Conservation (phyloP, 345 rosid species). For the Microcos paniculata region DNA sequence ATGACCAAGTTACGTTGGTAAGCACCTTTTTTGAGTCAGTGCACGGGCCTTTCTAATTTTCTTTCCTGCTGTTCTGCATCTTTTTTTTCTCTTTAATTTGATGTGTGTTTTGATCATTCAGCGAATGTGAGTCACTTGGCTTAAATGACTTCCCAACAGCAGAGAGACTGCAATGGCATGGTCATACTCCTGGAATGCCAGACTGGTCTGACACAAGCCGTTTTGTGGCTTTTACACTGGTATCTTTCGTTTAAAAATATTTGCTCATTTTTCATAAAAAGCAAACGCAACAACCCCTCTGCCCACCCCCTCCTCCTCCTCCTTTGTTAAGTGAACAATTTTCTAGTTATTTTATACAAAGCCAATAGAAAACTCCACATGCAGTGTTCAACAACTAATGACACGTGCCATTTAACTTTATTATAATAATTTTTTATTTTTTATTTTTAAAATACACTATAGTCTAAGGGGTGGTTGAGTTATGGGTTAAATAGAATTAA, state of each 20-base stretch:
- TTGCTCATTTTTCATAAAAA: no score
- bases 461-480: no score
- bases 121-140: slow-evolving; percentile 91
- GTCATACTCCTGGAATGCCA: slow-evolving; percentile 68
- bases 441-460: no score
- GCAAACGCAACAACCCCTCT: no score
- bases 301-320: no score
- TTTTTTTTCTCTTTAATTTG: slow-evolving; percentile 3
- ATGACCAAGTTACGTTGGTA: slow-evolving; percentile 83
- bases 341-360: no score
- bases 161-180: slow-evolving; percentile 92
- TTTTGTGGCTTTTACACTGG: slow-evolving; percentile 93
- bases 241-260: slow-evolving; percentile 21
- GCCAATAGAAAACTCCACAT: no score
- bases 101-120: slow-evolving; percentile 30
- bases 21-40: slow-evolving; percentile 23
- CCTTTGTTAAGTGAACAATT: no score
- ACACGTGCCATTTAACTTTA: no score
- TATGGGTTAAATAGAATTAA: no score
- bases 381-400: no score
- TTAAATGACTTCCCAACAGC: slow-evolving; percentile 85
- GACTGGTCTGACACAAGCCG: slow-evolving; percentile 91
- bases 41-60: neutral
- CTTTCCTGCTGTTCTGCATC: neutral
- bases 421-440: no score